Evolutionary conservation across 2,329 filamentous ascomycete genomes (phyloP).

Genomic region (Ophiostoma himal-ulmi): DNA sequence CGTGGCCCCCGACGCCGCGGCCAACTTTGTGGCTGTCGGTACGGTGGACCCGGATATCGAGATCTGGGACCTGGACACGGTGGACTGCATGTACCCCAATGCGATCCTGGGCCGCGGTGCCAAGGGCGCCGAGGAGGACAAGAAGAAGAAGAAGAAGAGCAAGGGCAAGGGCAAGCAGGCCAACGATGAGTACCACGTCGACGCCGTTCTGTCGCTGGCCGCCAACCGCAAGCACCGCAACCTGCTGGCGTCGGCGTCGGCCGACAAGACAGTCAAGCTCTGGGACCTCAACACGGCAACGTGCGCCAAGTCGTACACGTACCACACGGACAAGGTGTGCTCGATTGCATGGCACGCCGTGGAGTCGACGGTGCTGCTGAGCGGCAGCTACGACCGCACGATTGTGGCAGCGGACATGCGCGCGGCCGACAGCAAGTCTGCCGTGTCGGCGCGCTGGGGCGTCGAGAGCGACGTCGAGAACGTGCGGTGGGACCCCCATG

Average conservation of each 20-base stretch:
- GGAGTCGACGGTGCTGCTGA: slow-evolving; percentile 82
- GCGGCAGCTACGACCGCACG: slow-evolving; percentile 91
- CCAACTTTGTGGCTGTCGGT: slow-evolving; percentile 90
- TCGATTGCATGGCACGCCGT: slow-evolving; percentile 86
- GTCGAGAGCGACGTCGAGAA: slow-evolving; percentile 95
- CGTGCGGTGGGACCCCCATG: slow-evolving; percentile 87
- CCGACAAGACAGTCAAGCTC: slow-evolving; percentile 94
- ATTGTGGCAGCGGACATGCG: slow-evolving; percentile 95
- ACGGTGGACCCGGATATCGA: slow-evolving; percentile 99
- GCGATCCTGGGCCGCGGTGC: slow-evolving; percentile 78
- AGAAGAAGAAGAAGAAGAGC: slow-evolving; percentile 73
- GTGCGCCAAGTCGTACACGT: slow-evolving; percentile 90
- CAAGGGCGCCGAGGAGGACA: slow-evolving; percentile 38
- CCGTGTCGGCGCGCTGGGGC: slow-evolving; percentile 76
- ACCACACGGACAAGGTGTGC: slow-evolving; percentile 98
- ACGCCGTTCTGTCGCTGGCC: slow-evolving; percentile 83
- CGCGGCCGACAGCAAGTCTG: slow-evolving; percentile 58
- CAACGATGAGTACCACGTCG: slow-evolving; percentile 89
- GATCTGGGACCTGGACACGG: slow-evolving; percentile 92
- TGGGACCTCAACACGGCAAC: slow-evolving; percentile 92
- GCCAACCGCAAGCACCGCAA: slow-evolving; percentile 93
- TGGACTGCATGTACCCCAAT: slow-evolving; percentile 98
- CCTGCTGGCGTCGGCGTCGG: slow-evolving; percentile 87
- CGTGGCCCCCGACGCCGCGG: slow-evolving; percentile 57
- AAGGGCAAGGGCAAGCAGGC: slow-evolving; percentile 85